phyloP scores from a whole-genome alignment of 2,329 filamentous ascomycete genomes.

The Trichoderma afroharzianum region DNA sequence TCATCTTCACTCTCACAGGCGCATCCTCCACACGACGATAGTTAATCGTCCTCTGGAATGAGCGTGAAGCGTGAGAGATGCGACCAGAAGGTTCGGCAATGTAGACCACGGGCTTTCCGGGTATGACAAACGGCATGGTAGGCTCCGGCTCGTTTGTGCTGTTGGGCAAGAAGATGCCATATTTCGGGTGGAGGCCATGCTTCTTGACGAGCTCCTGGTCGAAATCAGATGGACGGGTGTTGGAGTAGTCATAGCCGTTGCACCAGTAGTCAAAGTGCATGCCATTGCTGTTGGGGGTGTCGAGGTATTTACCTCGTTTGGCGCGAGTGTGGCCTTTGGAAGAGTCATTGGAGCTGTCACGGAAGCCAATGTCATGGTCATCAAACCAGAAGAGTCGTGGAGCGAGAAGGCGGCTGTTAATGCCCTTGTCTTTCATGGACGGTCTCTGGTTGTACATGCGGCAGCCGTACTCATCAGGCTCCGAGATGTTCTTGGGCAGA shows the following conservation, averaged over 20 bases:
- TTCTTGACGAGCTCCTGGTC: constrained; percentile 49
- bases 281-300: constrained; percentile 51
- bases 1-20: constrained; percentile 35
- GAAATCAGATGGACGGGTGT: constrained; percentile 46
- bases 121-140: constrained; percentile 40
- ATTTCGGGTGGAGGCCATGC: constrained; percentile 50
- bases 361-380: constrained; percentile 55
- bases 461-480: constrained; percentile 51
- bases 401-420: constrained; percentile 51
- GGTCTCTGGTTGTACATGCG: constrained; percentile 42
- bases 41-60: constrained; percentile 35
- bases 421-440: constrained; percentile 39
- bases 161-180: constrained; percentile 48
- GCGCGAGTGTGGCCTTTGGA: constrained; percentile 50
- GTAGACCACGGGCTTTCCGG: constrained; percentile 47
- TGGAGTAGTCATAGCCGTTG: constrained; percentile 50
- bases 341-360: constrained; percentile 55
- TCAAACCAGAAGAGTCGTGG: constrained; percentile 48
- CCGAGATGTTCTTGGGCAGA: constrained; percentile 38
- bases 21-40: constrained; percentile 33
- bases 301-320: constrained; percentile 51
- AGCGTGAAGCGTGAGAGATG: constrained; percentile 48
- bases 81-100: constrained; percentile 45
- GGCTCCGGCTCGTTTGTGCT: constrained; percentile 45
- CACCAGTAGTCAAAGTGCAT: constrained; percentile 54